These are phyloP conservation scores for Pseudogymnoascus sp. DNA, from an alignment of 2,329 filamentous ascomycete species.

Conservation along the genomic window DNA sequence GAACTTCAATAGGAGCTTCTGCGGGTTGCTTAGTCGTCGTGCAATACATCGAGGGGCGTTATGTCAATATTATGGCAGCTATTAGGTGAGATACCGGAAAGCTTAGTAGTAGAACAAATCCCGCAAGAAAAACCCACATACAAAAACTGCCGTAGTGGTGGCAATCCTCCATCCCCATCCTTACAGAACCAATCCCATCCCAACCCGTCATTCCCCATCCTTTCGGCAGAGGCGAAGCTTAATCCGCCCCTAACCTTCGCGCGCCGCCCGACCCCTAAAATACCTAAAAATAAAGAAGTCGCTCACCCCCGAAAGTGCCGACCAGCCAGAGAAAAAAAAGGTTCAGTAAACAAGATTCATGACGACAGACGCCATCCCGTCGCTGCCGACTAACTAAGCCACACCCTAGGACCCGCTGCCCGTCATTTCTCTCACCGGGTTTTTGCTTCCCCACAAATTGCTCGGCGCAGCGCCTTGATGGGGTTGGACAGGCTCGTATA, in stretches of 20 bases:
- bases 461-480: not conserved
- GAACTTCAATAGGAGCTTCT: not conserved
- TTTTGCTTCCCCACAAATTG: not conserved
- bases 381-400: not conserved
- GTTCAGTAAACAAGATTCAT: not conserved
- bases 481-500: not conserved
- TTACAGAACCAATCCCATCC: not conserved
- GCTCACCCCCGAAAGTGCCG: not conserved
- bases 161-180: not conserved
- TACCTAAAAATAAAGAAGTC: not conserved
- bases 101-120: not conserved
- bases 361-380: not conserved
- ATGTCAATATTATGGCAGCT: not conserved
- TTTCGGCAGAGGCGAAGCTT: not conserved
- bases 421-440: too few relatives aligned
- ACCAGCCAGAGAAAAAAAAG: not conserved
- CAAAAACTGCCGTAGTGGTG: not conserved
- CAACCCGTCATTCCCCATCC: not conserved
- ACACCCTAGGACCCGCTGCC: not conserved
- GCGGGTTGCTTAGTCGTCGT: not conserved
- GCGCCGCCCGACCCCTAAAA: conserved; percentile 2
- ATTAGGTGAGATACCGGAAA: not conserved
- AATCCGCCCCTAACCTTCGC: not conserved
- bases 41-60: not conserved
- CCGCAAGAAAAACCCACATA: not conserved